These are phyloP conservation scores for Candida suzukii DNA, from an alignment of 805 yeast species.

Conservation along the genomic window DNA sequence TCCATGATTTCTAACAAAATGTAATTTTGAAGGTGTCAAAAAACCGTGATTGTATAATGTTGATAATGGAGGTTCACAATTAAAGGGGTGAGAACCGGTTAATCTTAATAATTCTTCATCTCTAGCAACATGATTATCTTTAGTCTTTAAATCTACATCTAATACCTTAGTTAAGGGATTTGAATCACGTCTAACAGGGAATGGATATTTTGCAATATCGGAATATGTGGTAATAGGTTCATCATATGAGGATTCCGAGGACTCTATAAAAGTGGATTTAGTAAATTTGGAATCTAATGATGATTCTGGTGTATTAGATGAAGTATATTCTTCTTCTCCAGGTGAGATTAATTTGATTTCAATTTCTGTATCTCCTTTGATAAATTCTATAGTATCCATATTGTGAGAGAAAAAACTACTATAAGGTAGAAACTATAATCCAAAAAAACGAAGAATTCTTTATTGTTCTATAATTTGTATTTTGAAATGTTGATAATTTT, in stretches of 20 bases:
- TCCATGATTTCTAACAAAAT: conserved; percentile 30
- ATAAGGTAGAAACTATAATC: no score
- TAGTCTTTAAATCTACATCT: conserved; percentile 20
- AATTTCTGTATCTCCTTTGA: background rate
- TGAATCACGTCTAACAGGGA: conserved; percentile 14
- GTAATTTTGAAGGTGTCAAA: conserved; percentile 24
- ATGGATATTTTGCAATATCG: conserved; percentile 3
- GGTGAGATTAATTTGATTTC: background rate
- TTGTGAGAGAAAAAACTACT: no score
- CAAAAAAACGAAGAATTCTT: no score
- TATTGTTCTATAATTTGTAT: no score
- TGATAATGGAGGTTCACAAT: conserved; percentile 24
- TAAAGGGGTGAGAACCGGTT: conserved; percentile 29
- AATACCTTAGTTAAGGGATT: conserved; percentile 10
- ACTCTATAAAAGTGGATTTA: background rate
- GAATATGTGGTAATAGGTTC: background rate
- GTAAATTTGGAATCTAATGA: background rate
- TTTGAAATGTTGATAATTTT: no score
- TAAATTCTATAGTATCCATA: no score
- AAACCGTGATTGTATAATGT: conserved; percentile 23
- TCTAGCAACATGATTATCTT: conserved; percentile 24
- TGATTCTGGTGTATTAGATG: background rate
- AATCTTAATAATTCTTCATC: conserved; percentile 22
- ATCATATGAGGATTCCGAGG: background rate
- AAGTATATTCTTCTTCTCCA: background rate